Conservation (phyloP, 768 basidiomycete species). For the Gymnopilus junonius region DNA sequence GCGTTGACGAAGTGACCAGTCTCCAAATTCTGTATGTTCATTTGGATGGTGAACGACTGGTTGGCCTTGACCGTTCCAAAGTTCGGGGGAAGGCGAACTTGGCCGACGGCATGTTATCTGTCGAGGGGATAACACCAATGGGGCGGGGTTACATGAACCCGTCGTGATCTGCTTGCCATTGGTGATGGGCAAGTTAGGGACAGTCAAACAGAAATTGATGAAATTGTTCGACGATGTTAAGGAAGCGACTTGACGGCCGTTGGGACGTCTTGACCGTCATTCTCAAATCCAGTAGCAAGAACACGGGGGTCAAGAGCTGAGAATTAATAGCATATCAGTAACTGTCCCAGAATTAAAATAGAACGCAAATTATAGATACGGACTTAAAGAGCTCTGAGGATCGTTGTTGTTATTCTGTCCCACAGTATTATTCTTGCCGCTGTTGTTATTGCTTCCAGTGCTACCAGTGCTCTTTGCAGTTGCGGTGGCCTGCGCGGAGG, state of each 20-base stretch:
- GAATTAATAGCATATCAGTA: constrained; percentile 8
- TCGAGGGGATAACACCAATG: constrained; percentile 57
- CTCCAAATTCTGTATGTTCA: constrained; percentile 49
- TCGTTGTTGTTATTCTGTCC: constrained; percentile 24
- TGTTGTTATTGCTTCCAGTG: constrained; percentile 2
- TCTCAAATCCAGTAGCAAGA: constrained; percentile 52
- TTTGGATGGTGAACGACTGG: constrained; percentile 52
- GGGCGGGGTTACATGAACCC: constrained; percentile 63
- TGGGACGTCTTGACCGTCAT: constrained; percentile 50
- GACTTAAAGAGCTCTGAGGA: constrained; percentile 51
- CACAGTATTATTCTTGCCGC: constrained; percentile 1
- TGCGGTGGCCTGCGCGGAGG: constrained; percentile 8
- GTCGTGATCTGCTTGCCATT: constrained; percentile 55
- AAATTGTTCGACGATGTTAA: constrained; percentile 64
- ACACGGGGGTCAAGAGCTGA: constrained; percentile 55
- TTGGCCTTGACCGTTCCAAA: constrained; percentile 49
- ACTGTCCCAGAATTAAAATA: not conserved
- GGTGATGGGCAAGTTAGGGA: constrained; percentile 51
- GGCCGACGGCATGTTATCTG: constrained; percentile 49
- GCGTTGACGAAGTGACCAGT: constrained; percentile 65
- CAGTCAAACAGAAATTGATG: constrained; percentile 56
- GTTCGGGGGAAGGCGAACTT: constrained; percentile 49
- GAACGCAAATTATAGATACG: constrained; percentile 6
- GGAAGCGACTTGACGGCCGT: constrained; percentile 51
- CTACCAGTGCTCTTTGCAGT: constrained; percentile 1